Conservation (phyloP, 768 basidiomycete genomes). For the Jaapia argillacea region DNA sequence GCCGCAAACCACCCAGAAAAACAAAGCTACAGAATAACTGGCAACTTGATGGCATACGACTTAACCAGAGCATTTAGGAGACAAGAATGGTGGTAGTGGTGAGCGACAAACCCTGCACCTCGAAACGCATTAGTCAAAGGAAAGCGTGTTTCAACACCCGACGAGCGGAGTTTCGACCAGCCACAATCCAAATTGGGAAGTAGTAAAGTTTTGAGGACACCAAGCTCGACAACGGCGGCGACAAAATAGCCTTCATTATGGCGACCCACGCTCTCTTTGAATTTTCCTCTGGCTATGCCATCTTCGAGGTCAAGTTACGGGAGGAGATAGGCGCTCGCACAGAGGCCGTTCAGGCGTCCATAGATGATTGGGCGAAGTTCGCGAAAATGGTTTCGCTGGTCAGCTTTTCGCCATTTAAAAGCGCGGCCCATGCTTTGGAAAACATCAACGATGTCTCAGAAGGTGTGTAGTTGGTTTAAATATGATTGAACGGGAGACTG, state of each 20-base stretch:
- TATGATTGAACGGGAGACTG: neutral
- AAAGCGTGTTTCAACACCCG: too few relatives aligned
- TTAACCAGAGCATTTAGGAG: too few relatives aligned
- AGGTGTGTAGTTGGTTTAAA: constrained; percentile 39
- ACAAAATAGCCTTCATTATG: constrained; percentile 30
- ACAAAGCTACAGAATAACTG: too few relatives aligned
- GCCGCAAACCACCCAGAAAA: too few relatives aligned
- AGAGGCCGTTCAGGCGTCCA: constrained; percentile 72
- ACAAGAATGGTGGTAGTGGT: too few relatives aligned
- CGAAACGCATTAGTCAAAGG: too few relatives aligned
- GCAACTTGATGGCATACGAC: too few relatives aligned
- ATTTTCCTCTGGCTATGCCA: constrained; percentile 87
- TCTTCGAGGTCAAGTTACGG: constrained; percentile 78
- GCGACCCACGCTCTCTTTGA: constrained; percentile 89
- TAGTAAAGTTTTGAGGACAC: neutral
- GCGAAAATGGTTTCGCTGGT: constrained; percentile 84
- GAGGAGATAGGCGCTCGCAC: constrained; percentile 84
- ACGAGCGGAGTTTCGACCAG: too few relatives aligned
- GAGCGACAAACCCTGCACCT: too few relatives aligned
- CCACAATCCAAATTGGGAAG: neutral
- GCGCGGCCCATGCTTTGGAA: constrained; percentile 86
- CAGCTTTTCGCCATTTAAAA: constrained; percentile 93
- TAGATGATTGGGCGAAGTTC: constrained; percentile 82
- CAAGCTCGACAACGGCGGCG: constrained; percentile 25
- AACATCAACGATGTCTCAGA: constrained; percentile 95